Evolutionary conservation across 2,329 filamentous ascomycete genomes (phyloP).

Genomic region (Fusarium coicis): DNA sequence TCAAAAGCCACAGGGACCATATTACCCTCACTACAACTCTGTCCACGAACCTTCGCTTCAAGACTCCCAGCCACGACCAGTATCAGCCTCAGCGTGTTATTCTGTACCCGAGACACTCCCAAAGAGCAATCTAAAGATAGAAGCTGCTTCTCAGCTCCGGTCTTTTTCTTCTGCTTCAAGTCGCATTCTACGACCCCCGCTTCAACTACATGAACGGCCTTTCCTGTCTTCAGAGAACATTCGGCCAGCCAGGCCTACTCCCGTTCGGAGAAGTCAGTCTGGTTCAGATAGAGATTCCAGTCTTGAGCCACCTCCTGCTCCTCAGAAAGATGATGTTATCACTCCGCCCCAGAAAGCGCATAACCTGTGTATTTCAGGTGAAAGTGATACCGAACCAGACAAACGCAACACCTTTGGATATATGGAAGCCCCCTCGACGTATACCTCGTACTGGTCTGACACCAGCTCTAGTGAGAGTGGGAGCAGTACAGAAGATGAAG

Average conservation of each 20-base stretch:
- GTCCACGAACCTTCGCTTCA: background rate
- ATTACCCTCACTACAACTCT: background rate
- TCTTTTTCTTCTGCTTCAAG: background rate
- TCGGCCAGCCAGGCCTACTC: background rate
- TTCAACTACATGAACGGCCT: background rate
- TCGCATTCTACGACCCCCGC: background rate
- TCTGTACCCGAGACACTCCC: background rate
- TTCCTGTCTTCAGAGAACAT: background rate
- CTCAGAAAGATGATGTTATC: background rate
- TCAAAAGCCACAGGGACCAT: background rate
- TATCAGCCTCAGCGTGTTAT: background rate
- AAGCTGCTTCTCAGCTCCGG: background rate
- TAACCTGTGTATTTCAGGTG: background rate
- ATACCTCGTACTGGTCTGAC: background rate
- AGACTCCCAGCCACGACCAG: background rate
- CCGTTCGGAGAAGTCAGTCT: background rate
- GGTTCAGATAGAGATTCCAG: rapidly evolving
- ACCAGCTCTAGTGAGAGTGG: background rate
- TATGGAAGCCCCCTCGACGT: background rate
- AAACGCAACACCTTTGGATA: background rate
- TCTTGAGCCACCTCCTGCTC: background rate
- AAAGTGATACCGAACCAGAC: background rate
- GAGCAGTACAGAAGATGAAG: background rate
- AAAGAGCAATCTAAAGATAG: background rate
- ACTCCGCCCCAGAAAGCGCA: background rate